A percentile compares a stretch with the other conserved stretches of the same genome.
Evolutionary conservation across 176 grass and related monocot genomes (phyloP).

Genomic region (Avena atlantica): DNA sequence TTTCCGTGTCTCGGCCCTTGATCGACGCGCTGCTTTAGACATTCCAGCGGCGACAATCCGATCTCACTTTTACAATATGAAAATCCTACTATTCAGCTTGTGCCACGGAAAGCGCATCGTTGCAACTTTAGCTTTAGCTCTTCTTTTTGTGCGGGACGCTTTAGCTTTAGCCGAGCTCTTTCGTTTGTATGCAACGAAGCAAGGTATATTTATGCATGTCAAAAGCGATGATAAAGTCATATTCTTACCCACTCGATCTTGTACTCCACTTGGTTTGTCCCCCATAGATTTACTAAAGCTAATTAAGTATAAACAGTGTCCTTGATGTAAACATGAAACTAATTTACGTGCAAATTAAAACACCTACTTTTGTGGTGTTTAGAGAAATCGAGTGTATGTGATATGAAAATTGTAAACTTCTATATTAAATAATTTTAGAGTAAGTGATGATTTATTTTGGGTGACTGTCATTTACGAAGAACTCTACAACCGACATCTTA

Average conservation of each 20-base stretch:
- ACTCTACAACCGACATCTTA: neutral
- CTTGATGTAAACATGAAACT: neutral
- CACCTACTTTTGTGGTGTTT: no score
- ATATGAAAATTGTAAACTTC: no score
- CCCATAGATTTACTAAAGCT: neutral
- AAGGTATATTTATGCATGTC: conserved; percentile 22
- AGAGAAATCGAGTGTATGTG: no score
- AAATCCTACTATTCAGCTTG: neutral
- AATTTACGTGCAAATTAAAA: neutral
- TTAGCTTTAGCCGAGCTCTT: conserved; percentile 17
- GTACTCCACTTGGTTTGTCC: neutral
- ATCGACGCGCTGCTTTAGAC: neutral
- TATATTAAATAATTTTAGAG: neutral
- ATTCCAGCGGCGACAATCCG: neutral
- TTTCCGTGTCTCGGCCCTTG: no score
- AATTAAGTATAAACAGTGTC: no score
- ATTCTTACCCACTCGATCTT: neutral
- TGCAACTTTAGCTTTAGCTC: conserved; percentile 1
- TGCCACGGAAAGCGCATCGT: neutral
- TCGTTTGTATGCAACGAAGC: neutral
- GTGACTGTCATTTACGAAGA: neutral
- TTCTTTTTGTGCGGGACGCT: conserved; percentile 7
- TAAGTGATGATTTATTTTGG: neutral
- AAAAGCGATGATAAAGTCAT: conserved; percentile 27
- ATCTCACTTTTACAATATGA: neutral